Base-by-base conservation (phyloP, 2,329 filamentous ascomycete species). In the Trichoderma endophyticum region DNA sequence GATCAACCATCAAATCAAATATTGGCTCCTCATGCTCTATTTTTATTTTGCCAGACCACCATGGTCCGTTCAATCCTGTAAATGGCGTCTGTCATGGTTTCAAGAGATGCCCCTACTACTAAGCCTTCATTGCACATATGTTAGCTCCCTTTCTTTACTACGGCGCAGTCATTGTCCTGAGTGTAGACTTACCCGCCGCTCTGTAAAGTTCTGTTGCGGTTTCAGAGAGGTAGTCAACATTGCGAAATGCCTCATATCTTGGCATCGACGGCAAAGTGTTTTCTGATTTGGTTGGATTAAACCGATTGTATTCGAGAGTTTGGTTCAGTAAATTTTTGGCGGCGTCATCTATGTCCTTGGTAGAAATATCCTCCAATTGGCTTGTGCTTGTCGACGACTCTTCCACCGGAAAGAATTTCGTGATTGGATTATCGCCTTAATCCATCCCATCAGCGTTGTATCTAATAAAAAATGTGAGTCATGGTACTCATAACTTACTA, bases 11-110 rank as follows among this genome's bases (percentile, higher is more conserved):
- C 11, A 32, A 24, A 28, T 15, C 32, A 14, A 43, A 11, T 48
- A n/a, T 11, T 57, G 32, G 24, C 59, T 48, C 57, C 11, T 51
- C 30, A 18, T 64, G 32, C 15, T 6, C n/a, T 54, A 14, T 32
- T 43, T 63, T 70, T 73, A 34, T 70, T 76, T 63, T 83, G 82
- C 81, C 81, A 83, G 24, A 71, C 68, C 1, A 79, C 71, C n/a
- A 83, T 78, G 11, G 76, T 76, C 21, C 78, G 77, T 68, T 84
- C 82, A 36, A 83, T 73, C 78, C 80, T 82, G 73, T 83, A 82
- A 8, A 83, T 79, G 30, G 81, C 81, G 30, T 78, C 76, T 3
- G 82, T 77, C 18, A 80, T 74, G 36, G 79, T 78, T 6, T 80
- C 77, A 5, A 82, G 74, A 4, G 81, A 77, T 9, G 82, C 71